Evolutionary conservation across 306 rosid genomes (phyloP), one percentile per base, ranked within the genome.

Genomic region (Cyclanthera cordifolia): DNA sequence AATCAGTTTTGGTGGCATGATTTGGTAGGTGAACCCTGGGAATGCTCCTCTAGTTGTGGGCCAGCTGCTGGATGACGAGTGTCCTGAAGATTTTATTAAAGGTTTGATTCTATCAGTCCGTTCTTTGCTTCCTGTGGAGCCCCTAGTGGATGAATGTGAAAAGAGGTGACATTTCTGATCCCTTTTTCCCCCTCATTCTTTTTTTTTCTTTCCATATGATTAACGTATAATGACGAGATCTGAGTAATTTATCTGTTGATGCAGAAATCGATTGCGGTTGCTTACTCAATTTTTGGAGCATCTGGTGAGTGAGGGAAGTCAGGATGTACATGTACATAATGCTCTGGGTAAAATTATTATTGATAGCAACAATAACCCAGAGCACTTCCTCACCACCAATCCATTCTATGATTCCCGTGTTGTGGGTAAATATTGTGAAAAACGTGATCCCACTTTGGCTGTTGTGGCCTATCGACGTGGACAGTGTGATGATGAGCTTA

Each of bases 231-330:
- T 47, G 43, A 25, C 7, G 4, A 65, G 34, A 45, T 14, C 71
- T 78, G 70, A 24, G 53, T 51, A 39, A 17, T 49, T 73, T 82
- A 73, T 74, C 13, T 47, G 54, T 15, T 47, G 54, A 20, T 79
- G n/a, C 76, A 94, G 99, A 87, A 94, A 94, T 56, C 99, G 97
- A 25, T 93, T 94, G 77, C 96, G 99, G 37, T 78, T 94, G 61
- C 99, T 94, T 72, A 83, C 97, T 32, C 99, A 94, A 75, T 94
- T 94, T 80, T 81, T 94, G 84, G 99, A 94, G 83, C 97, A 94
- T 88, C 96, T 94, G 23, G 99, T 94, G 82, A 90, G 97, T 57
- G 99, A 94, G 84, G 99, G 99, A 79, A 94, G 99, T 88, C 99
- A 90, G 78, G 99, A 94, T 71, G 97, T 90, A 53, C 99, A 94